phyloP scores from a whole-genome alignment of 2,329 filamentous ascomycete species.

The Fusarium sp. region DNA sequence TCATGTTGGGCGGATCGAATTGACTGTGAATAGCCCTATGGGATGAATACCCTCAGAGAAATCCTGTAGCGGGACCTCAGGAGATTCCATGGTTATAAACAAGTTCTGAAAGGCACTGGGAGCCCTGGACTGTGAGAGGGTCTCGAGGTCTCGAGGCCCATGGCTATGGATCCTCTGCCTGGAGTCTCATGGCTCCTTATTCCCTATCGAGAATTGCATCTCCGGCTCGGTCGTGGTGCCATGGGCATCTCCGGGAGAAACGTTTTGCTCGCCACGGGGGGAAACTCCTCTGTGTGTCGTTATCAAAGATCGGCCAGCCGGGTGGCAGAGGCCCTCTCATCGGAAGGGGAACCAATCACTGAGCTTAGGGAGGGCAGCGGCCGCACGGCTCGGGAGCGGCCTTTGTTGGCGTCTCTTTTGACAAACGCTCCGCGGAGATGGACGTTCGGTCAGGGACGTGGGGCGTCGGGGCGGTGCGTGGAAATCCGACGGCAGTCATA shows the following conservation, averaged over 20 bases:
- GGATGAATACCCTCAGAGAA: background rate
- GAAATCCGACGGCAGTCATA: constrained; percentile 35
- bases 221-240: constrained; percentile 33
- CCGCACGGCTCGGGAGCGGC: background rate
- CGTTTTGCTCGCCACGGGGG: constrained; percentile 13
- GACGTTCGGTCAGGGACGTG: constrained; percentile 22
- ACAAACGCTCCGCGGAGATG: constrained; percentile 41
- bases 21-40: background rate
- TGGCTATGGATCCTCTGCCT: constrained; percentile 17
- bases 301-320: background rate
- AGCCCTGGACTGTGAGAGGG: constrained; percentile 22
- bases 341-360: constrained; percentile 32
- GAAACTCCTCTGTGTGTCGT: background rate
- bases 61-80: background rate
- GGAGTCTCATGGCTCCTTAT: constrained; percentile 18
- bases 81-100: constrained; percentile 31
- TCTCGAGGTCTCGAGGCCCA: constrained; percentile 8
- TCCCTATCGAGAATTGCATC: constrained; percentile 40
- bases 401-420: background rate
- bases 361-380: background rate
- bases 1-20: constrained; percentile 25
- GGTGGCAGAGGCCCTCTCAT: background rate
- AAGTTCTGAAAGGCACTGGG: constrained; percentile 2
- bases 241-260: constrained; percentile 40
- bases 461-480: constrained; percentile 6